A percentile compares a stretch with the other conserved stretches of the same genome.
These are phyloP conservation scores for Wickerhamomyces canadensis DNA, from an alignment of 805 yeast genomes.

Conservation along the genomic window DNA sequence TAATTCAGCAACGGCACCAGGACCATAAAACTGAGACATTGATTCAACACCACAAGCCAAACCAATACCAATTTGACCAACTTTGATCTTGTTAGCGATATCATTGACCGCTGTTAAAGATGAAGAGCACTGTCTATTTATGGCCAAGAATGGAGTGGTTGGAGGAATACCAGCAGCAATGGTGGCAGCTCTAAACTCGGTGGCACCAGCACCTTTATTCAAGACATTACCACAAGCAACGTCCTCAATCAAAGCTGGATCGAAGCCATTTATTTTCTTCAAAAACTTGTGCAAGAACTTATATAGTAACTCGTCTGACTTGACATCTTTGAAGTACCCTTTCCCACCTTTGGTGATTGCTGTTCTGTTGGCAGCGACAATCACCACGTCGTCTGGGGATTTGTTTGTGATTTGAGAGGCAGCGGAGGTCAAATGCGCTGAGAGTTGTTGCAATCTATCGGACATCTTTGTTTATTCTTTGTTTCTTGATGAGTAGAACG, in stretches of 20 bases:
- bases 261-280: conserved; percentile 39
- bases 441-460: conserved; percentile 33
- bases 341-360: conserved; percentile 84
- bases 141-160: conserved; percentile 69
- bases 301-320: conserved; percentile 71
- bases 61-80: conserved; percentile 89
- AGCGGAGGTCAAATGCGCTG: conserved; percentile 24
- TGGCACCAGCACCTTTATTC: conserved; percentile 90
- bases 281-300: conserved; percentile 61
- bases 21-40: conserved; percentile 89
- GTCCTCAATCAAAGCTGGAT: conserved; percentile 66
- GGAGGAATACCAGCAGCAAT: conserved; percentile 89
- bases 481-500: no score
- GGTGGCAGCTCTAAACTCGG: conserved; percentile 88
- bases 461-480: conserved; percentile 10
- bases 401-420: conserved; percentile 8
- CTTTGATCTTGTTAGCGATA: conserved; percentile 79
- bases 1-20: conserved; percentile 60
- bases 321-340: conserved; percentile 79
- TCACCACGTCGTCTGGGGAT: conserved; percentile 71
- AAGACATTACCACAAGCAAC: conserved; percentile 88
- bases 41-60: conserved; percentile 92
- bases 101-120: conserved; percentile 89
- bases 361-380: conserved; percentile 86
- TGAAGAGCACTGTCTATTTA: conserved; percentile 93